Evolutionary conservation across 441 rosid genomes (phyloP).

Genomic region (Syzygium malaccense): DNA sequence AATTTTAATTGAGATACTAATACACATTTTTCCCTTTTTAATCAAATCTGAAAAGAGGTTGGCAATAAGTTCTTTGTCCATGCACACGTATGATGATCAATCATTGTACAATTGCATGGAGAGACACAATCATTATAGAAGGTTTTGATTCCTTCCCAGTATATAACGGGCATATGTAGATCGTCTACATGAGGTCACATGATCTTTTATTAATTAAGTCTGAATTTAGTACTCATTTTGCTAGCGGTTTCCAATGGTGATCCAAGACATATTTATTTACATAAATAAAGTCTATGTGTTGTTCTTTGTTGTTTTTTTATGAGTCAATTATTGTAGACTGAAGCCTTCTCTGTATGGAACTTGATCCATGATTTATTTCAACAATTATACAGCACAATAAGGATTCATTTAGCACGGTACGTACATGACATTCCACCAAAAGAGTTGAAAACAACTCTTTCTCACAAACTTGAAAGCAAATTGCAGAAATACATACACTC

Average conservation of each 20-base stretch:
- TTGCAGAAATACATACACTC: neutral
- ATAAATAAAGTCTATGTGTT: neutral
- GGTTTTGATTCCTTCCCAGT: neutral
- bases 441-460: neutral
- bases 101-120: neutral
- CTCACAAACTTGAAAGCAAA: neutral
- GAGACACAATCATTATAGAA: neutral
- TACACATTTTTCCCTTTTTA: neutral
- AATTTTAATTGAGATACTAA: neutral
- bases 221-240: neutral
- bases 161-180: neutral
- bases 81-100: neutral
- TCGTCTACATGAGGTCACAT: neutral
- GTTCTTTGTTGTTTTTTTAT: neutral
- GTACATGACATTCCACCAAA: neutral
- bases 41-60: neutral
- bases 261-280: neutral
- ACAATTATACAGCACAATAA: neutral
- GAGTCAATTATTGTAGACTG: neutral
- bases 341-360: neutral
- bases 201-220: neutral
- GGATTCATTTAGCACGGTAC: neutral
- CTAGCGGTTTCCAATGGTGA: neutral
- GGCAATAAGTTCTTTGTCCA: neutral
- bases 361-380: neutral